Percentiles rank a stretch among this genome's conserved stretches.
These are phyloP conservation scores for Fistulinella cinereoalba DNA, from an alignment of 1,284 basidiomycete genomes.

Conservation along the genomic window DNA sequence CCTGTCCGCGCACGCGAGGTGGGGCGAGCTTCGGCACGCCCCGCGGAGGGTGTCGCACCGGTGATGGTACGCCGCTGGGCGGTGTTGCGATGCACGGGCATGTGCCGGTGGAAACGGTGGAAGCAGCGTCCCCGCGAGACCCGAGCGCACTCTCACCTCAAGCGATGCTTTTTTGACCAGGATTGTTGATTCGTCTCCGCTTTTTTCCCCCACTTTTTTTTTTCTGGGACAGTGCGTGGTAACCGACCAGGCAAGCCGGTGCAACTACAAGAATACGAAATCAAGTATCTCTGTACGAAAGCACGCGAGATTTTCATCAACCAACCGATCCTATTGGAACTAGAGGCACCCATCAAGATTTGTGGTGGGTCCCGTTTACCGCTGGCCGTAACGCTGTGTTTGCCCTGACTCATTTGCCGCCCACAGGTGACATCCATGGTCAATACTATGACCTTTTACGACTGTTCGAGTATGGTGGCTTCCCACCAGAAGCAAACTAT, in stretches of 20 bases:
- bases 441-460: conserved; percentile 95
- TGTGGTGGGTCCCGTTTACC: conserved; percentile 88
- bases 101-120: conserved; percentile 9
- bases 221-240: conserved; percentile 68
- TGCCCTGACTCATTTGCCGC: conserved; percentile 18
- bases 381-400: conserved; percentile 2
- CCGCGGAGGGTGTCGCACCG: too few relatives aligned
- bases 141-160: conserved; percentile 2
- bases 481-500: conserved; percentile 95
- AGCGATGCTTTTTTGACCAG: conserved; percentile 2
- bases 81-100: conserved; percentile 12
- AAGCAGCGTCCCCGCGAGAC: conserved; percentile 3
- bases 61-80: too few relatives aligned
- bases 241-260: conserved; percentile 93
- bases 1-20: not conserved
- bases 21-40: too few relatives aligned
- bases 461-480: conserved; percentile 93
- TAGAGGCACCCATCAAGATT: conserved; percentile 96
- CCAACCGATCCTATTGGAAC: conserved; percentile 90
- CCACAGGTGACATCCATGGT: conserved; percentile 86
- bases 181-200: conserved; percentile 14
- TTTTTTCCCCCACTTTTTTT: conserved; percentile 13
- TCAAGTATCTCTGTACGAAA: conserved; percentile 93
- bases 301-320: conserved; percentile 95
- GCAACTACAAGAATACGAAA: conserved; percentile 93